Base-by-base conservation (phyloP, 805 yeast genomes). In the Candida michaelii region DNA sequence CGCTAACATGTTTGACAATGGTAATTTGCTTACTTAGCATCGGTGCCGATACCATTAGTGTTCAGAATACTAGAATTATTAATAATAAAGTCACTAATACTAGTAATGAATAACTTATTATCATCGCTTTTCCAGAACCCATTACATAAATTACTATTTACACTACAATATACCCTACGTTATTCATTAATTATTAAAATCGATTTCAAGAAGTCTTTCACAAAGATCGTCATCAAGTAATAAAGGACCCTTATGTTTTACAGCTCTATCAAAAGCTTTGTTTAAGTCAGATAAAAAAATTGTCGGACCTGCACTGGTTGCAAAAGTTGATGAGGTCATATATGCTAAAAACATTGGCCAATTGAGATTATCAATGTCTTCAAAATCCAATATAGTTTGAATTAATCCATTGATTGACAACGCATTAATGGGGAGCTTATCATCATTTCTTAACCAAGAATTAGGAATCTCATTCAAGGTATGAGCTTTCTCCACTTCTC, bases 301-400 rank as follows among this genome's bases (percentile, higher is more conserved):
- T 3, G 40, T 41, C 14, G 44, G 44, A 15, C 44, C 44, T 7
- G 44, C 40, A 14, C 12, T 11, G 18, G 44, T 41, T 15, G 40
- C 44, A 41, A 41, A 41, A 8, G 12, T 34, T 35, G 9, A 35
- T 11, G 5, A 8, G 5, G 11, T 36, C 32, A n/a, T n/a, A n/a
- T n/a, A n/a, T n/a, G 31, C 27, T 17, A 25, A 13, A 23, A 4
- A 19, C 32, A 16, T 12, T 9, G 10, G 21, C 27, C 18, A 41
- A 17, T 34, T 36, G 4, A 41, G 13, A 9, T 16, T 13, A 15
- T 41, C 36, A 18, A 36, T 13, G 15, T 21, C 31, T 3, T 24
- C 32, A 16, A 7, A 16, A 8, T 30, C 27, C 13, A 41, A 23
- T 10, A 41, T 14, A 17, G 3, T 5, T 15, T 35, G 21, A 13